These are phyloP conservation scores for Exophiala alcalophila DNA, from an alignment of 2,329 filamentous ascomycete species.

Conservation along the genomic window DNA sequence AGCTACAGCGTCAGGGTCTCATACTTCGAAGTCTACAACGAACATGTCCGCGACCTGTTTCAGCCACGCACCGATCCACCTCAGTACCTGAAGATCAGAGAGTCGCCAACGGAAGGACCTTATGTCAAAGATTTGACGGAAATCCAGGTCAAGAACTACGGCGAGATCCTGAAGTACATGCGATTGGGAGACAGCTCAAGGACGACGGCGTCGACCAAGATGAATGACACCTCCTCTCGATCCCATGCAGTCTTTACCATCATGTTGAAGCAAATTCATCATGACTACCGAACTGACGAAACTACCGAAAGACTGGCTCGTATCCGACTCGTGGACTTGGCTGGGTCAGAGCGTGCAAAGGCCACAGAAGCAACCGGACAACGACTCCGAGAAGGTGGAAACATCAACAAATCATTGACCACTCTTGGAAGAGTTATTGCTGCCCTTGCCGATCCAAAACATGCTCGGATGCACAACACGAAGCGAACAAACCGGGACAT, in stretches of 20 bases:
- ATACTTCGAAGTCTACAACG: constrained; percentile 99
- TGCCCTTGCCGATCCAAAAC: constrained; percentile 73
- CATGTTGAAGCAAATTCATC: constrained; percentile 95
- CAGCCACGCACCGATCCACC: constrained; percentile 75
- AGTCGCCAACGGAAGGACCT: constrained; percentile 89
- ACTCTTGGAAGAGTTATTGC: constrained; percentile 95
- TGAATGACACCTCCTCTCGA: constrained; percentile 97
- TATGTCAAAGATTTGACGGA: constrained; percentile 97
- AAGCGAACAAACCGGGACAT: constrained; percentile 66
- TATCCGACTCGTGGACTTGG: constrained; percentile 91
- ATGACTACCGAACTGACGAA: constrained; percentile 95
- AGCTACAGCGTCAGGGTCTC: constrained; percentile 97
- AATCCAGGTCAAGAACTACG: constrained; percentile 80
- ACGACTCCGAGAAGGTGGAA: constrained; percentile 87
- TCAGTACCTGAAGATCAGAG: constrained; percentile 93
- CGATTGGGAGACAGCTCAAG: constrained; percentile 81
- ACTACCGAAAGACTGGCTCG: constrained; percentile 92
- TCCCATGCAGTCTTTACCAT: constrained; percentile 98
- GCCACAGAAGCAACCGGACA: constrained; percentile 91
- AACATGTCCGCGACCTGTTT: constrained; percentile 92
- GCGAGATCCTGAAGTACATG: constrained; percentile 88
- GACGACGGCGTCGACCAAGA: constrained; percentile 91
- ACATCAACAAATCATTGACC: constrained; percentile 98
- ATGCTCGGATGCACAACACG: constrained; percentile 46
- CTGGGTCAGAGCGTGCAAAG: constrained; percentile 91